Evolutionary conservation across 306 rosid species (phyloP), one percentile per base, ranked within the genome.

Genomic region (Hippophae rhamnoides): DNA sequence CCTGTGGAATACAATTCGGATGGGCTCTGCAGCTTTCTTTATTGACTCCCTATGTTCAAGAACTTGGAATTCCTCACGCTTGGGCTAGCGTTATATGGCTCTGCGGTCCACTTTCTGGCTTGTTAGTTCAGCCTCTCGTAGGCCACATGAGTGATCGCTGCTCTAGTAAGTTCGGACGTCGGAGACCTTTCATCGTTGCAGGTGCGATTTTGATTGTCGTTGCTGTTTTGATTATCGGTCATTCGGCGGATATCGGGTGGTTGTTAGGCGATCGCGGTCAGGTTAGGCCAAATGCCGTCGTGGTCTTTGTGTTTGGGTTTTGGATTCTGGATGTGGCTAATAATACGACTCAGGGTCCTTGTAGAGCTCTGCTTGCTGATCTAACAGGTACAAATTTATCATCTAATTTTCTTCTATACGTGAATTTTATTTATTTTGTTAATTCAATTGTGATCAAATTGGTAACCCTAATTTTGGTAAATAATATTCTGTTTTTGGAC

Each of bases 21-120:
- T 92, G 98, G 98, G 98, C 98, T 41, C 41, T 92, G 50, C 96
- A 92, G 82, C 88, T 92, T 6, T 92, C 96, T 46, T 86, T 92
- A 13, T 64, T 88, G 49, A 92, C 93, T 4, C 96, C 99, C 0
- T 92, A 92, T 65, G 89, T 92, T 50, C 99, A 92, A 72, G 95
- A 92, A 82, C 88, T 92, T 10, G 99, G 99, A 10, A 82, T 93
- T 60, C 87, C 96, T 11, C 97, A 93, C 68, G 95, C 86, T 3
- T 88, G 97, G 99, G 82, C 93, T 42, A 85, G 99, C 65, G 46
- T 93, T 51, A 84, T 88, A 62, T 93, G 97, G 99, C 82, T 86
- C 0, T 88, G 99, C 13, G 95, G 99, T 6, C 97, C 94, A 3
- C 80, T 93, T 43, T 93, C 95, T 1, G 95, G 97, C 7, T 86